A percentile compares a stretch with the other conserved stretches of the same genome.
Conservation (phyloP, 352 stramenopile genomes). For the Phytophthora chlamydospora region DNA sequence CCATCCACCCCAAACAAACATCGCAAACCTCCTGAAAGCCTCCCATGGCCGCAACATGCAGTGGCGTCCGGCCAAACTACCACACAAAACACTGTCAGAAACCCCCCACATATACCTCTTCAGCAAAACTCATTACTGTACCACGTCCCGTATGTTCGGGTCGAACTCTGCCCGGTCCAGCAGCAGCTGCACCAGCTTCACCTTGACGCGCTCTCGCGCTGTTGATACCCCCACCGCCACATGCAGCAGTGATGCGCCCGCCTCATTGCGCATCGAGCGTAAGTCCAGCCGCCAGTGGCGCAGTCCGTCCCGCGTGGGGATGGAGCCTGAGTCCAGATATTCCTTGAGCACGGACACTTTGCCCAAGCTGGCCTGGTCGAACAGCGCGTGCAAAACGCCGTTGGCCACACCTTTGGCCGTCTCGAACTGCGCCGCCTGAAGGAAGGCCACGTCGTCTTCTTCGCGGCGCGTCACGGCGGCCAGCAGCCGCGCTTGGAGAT, state of each 20-base stretch:
- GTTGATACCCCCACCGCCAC: conserved; percentile 72
- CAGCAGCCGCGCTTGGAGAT: conserved; percentile 53
- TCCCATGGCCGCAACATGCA: conserved; percentile 77
- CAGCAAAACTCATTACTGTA: conserved; percentile 16
- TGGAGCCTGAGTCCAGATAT: conserved; percentile 74
- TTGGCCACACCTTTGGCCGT: conserved; percentile 78
- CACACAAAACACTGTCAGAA: conserved; percentile 8
- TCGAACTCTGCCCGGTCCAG: conserved; percentile 77
- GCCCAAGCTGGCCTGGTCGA: conserved; percentile 68
- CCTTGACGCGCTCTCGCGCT: conserved; percentile 66
- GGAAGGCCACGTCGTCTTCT: conserved; percentile 69
- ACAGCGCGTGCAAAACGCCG: conserved; percentile 76
- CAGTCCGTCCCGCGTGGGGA: conserved; percentile 78
- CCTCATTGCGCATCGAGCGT: conserved; percentile 67
- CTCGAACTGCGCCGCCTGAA: conserved; percentile 60
- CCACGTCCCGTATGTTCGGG: conserved; percentile 68
- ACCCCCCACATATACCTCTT: background rate
- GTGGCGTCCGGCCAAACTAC: conserved; percentile 72
- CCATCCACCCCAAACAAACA: background rate
- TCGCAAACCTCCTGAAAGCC: conserved; percentile 56
- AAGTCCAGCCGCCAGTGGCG: conserved; percentile 77
- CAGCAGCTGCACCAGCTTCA: conserved; percentile 71
- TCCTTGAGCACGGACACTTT: conserved; percentile 59
- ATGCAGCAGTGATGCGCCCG: conserved; percentile 67
- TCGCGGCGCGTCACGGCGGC: conserved; percentile 56